These are phyloP conservation scores for Cerioporus squamosus DNA, from an alignment of 1,284 basidiomycete genomes.

Conservation along the genomic window DNA sequence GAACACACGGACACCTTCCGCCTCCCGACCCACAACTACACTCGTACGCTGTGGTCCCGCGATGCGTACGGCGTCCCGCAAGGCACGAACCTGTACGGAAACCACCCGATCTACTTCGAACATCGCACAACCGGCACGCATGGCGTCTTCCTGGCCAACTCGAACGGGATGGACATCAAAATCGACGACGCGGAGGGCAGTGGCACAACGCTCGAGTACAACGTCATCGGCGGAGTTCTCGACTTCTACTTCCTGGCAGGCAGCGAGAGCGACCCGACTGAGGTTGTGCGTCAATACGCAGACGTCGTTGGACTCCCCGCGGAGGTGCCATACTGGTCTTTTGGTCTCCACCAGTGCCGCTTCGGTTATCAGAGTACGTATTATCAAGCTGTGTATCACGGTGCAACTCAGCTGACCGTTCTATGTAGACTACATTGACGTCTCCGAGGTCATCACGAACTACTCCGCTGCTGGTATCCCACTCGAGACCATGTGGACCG, in stretches of 20 bases:
- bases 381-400: background rate
- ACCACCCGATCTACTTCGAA: conserved; percentile 74
- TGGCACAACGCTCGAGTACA: conserved; percentile 63
- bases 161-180: conserved; percentile 79
- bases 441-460: conserved; percentile 62
- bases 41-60: conserved; percentile 70
- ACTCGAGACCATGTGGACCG: conserved; percentile 79
- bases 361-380: conserved; percentile 63
- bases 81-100: conserved; percentile 67
- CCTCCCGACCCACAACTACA: conserved; percentile 62
- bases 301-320: conserved; percentile 64
- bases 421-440: conserved; percentile 59
- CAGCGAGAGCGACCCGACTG: conserved; percentile 60
- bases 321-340: conserved; percentile 72
- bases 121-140: conserved; percentile 67
- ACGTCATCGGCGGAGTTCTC: conserved; percentile 70
- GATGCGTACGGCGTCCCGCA: conserved; percentile 61
- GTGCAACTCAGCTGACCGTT: background rate
- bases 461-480: conserved; percentile 66
- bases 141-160: conserved; percentile 70
- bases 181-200: conserved; percentile 47
- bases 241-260: conserved; percentile 81
- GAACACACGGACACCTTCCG: conserved; percentile 75
- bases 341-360: conserved; percentile 75
- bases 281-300: conserved; percentile 69